Base-by-base conservation (phyloP, 768 basidiomycete genomes). In the Tricholoma saponaceum region DNA sequence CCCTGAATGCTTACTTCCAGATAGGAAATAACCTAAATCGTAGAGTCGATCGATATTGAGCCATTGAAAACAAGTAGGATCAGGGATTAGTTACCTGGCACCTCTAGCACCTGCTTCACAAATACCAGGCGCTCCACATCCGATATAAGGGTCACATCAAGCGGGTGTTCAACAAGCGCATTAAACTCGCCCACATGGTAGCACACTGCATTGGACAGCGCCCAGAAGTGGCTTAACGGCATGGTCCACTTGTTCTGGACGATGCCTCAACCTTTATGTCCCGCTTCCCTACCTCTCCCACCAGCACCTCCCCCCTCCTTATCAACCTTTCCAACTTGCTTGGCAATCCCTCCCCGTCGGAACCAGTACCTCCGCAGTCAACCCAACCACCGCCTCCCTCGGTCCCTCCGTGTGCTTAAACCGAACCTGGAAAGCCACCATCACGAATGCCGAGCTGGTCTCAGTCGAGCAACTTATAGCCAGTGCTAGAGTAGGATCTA, bases 181-280 rank as follows among this genome's bases (percentile, higher is more conserved):
- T 86, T 83, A 52, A 88, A 70, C 55, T 80, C 75, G 14, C 69
- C 69, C 2, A 55, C 70, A 35, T 64, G 84, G 80, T 3, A 88
- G 71, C 0, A 62, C 46, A 10, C 69, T 70, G 12, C 67, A 63
- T 33, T 74, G 65, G 1, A 74, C 73, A 0, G 77, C 78, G 22
- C 75, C 74, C 44, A 86, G 64, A 10, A 86, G 58, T 0, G 70
- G 65, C 0, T 62, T 58, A 2, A 86, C 63, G 0, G 73, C 57
- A 1, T 54, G 55, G 23, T 74, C 56, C 30, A 66, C 64, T 30
- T 69, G 60, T 12, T 71, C 68, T 0, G 72, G 66, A 28, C 12
- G 61, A 56, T 56, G 70, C 32, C 5, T 60, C 56, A 13, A 5
- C 5, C 6, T 51, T 3, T 9, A 43, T n/a, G 26, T 52, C 32